Evolutionary conservation across 202 grass and related monocot genomes (phyloP).

Genomic region (Carex arenaria): DNA sequence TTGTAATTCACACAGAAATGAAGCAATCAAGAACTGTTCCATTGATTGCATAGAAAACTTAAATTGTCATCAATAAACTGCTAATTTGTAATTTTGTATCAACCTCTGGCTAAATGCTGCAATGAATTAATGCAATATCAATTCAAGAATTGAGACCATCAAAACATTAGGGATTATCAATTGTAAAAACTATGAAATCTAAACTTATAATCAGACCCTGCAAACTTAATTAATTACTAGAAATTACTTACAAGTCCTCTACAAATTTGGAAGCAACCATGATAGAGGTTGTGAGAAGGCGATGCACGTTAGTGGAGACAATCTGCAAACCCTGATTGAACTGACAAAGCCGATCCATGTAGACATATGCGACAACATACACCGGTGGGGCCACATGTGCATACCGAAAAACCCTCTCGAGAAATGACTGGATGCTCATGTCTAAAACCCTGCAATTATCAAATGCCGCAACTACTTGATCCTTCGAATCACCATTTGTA

Average conservation of each 20-base stretch:
- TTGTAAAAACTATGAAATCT: background rate
- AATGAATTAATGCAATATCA: background rate
- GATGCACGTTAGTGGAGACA: conserved; percentile 51
- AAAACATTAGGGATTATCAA: background rate
- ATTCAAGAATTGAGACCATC: background rate
- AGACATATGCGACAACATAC: conserved; percentile 91
- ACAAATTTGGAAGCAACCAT: conserved; percentile 92
- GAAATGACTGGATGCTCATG: conserved; percentile 57
- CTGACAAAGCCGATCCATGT: conserved; percentile 70
- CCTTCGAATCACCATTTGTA: background rate
- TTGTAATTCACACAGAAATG: background rate
- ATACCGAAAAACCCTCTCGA: conserved; percentile 69
- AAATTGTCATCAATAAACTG: background rate
- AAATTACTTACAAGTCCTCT: conserved; percentile 51
- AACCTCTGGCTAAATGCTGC: too few species aligned
- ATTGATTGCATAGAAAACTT: background rate
- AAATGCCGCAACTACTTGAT: conserved; percentile 35
- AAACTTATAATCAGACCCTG: background rate
- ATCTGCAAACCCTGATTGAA: conserved; percentile 38
- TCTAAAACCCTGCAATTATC: conserved; percentile 54
- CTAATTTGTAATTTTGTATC: too few species aligned
- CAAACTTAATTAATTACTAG: background rate
- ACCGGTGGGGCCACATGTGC: conserved; percentile 51
- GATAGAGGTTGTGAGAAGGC: conserved; percentile 62
- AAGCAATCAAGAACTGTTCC: background rate